Conservation (phyloP, 1,284 basidiomycete species). For the Apiotrichum akiyoshidainum region DNA sequence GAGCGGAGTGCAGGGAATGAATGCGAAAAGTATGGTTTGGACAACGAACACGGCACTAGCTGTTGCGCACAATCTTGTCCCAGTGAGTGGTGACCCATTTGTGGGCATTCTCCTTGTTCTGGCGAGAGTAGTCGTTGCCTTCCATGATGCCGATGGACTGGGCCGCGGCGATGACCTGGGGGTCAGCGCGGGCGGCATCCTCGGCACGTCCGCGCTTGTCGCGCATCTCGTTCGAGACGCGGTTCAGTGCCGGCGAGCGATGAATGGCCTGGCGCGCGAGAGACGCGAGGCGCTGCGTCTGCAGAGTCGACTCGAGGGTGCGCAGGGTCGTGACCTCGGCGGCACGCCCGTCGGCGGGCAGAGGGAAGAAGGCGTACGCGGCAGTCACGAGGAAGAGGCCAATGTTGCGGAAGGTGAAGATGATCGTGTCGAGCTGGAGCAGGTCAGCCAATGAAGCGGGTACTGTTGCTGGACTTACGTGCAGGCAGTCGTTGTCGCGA, state of each 20-base stretch:
- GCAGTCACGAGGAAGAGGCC: constrained; percentile 27
- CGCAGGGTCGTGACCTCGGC: not conserved
- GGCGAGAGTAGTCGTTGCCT: not conserved
- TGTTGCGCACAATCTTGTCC: not conserved
- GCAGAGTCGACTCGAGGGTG: constrained; percentile 13
- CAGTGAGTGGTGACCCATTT: not conserved
- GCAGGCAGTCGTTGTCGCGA: constrained; percentile 29
- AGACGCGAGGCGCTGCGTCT: constrained; percentile 22
- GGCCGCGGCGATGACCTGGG: constrained; percentile 5
- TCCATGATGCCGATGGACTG: not conserved
- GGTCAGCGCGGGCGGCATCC: constrained; percentile 5
- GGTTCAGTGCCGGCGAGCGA: constrained; percentile 13
- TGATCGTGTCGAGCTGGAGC: constrained; percentile 27
- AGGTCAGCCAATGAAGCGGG: not conserved
- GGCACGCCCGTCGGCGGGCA: constrained; percentile 8
- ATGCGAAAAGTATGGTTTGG: too few relatives aligned
- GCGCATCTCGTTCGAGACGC: constrained; percentile 1
- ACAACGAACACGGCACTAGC: too few relatives aligned
- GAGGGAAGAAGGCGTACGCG: constrained; percentile 32
- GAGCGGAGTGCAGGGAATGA: too few relatives aligned
- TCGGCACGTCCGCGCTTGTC: constrained; percentile 3
- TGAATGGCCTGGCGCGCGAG: constrained; percentile 22
- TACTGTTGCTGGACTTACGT: constrained; percentile 28
- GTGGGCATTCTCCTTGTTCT: not conserved
- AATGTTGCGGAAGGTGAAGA: constrained; percentile 27